Evolutionary conservation across 129 eudicot species (phyloP).

Genomic region (Calendula officinalis): DNA sequence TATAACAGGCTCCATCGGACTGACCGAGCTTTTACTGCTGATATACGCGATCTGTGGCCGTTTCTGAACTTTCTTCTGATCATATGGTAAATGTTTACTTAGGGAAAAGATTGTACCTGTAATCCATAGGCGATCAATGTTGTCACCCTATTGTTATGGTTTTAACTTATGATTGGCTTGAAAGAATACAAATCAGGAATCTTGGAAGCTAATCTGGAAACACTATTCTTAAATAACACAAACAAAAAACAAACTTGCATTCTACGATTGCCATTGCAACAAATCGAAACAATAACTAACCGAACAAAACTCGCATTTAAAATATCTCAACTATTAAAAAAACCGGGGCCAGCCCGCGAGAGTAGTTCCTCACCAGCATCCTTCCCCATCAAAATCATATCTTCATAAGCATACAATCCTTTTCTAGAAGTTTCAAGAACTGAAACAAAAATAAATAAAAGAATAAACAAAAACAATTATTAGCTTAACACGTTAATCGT

Average conservation of each 20-base stretch:
- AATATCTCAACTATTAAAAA: slow-evolving; percentile 58
- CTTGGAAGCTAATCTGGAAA: slow-evolving; percentile 14
- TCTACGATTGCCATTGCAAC: background rate
- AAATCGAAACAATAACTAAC: slow-evolving; percentile 27
- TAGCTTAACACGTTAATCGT: slow-evolving; percentile 4
- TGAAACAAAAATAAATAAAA: slow-evolving; percentile 19
- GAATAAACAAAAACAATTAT: background rate
- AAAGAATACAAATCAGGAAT: no score
- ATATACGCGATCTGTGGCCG: no score
- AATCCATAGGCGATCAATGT: no score
- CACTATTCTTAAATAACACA: slow-evolving; percentile 12
- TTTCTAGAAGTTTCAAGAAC: slow-evolving; percentile 83
- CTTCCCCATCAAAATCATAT: slow-evolving; percentile 84
- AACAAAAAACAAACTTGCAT: background rate
- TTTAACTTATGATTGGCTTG: no score
- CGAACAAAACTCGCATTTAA: slow-evolving; percentile 4
- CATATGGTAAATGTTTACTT: no score
- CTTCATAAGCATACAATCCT: slow-evolving; percentile 64
- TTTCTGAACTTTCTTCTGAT: no score
- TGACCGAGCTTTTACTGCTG: no score
- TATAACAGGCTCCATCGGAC: no score
- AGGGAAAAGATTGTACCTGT: no score
- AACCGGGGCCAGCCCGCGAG: slow-evolving; percentile 74
- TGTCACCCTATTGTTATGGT: no score
- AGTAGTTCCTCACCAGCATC: slow-evolving; percentile 98